Percentiles rank a stretch among this genome's conserved stretches.
Evolutionary conservation across 2,329 filamentous ascomycete species (phyloP).

Genomic region (Paecilomyces sp.): DNA sequence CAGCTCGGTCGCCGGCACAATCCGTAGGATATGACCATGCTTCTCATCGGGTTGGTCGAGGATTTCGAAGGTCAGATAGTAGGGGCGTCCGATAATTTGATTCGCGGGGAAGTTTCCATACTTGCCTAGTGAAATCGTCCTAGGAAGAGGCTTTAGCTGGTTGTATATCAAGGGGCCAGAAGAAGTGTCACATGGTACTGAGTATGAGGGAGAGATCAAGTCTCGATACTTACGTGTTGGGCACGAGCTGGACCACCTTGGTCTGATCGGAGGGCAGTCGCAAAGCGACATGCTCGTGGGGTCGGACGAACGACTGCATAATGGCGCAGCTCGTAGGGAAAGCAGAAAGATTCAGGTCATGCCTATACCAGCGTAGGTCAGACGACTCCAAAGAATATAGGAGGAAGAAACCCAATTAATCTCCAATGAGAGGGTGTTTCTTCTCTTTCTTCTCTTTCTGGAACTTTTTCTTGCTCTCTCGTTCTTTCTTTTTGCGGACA

Average conservation of each 20-base stretch:
- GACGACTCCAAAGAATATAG: neutral
- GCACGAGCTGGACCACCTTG: slow-evolving; percentile 52
- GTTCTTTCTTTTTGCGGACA: neutral
- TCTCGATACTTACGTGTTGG: slow-evolving; percentile 54
- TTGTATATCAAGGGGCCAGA: neutral
- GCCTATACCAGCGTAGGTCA: neutral
- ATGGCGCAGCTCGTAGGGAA: slow-evolving; percentile 1
- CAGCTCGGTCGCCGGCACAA: slow-evolving; percentile 74
- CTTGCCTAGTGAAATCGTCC: slow-evolving; percentile 82
- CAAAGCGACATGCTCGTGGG: slow-evolving; percentile 28
- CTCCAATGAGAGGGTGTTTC: neutral
- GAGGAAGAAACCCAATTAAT: no score
- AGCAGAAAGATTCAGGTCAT: neutral
- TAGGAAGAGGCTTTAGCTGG: slow-evolving; percentile 33
- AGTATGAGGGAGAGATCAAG: neutral
- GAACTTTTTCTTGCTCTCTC: neutral
- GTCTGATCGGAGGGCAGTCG: slow-evolving; percentile 48
- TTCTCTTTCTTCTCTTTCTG: neutral
- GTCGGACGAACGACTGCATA: slow-evolving; percentile 34
- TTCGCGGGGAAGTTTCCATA: slow-evolving; percentile 88
- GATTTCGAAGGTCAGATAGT: slow-evolving; percentile 85
- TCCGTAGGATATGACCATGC: slow-evolving; percentile 58
- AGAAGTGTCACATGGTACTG: no score
- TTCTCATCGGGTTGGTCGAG: slow-evolving; percentile 58
- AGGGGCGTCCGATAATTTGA: slow-evolving; percentile 82